Evolutionary conservation across 2,329 filamentous ascomycete species (phyloP), one percentile per base, ranked within the genome.

Genomic region (Colletotrichum spaethianum): DNA sequence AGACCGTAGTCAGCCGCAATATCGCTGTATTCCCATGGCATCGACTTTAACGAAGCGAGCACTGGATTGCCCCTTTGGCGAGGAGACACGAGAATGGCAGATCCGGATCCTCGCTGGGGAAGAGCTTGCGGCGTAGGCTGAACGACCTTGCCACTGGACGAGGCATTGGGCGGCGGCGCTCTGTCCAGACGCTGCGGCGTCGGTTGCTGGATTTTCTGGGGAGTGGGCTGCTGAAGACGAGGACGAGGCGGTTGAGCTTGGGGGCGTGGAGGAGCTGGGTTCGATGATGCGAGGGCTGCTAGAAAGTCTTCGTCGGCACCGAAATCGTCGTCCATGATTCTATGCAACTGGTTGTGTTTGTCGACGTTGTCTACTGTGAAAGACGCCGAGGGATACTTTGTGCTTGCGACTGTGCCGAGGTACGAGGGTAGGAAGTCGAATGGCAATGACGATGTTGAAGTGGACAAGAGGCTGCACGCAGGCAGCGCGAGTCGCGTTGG

Each of bases 1-100:
- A 98, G 86, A 11, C 96, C 93, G 81, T 97, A 99, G 83, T 99
- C 96, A 40, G 96, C 94, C 1, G 93, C 92, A n/a, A 98, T 98
- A 78, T 98, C 96, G 73, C 94, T 95, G 82, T 98, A 98, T 82
- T 99, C 96, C 96, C 96, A 99, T 0, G 95, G 90, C 70, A 97
- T 87, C 1, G 93, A 92, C 72, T 93, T 92, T 77, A 99, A 90
- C 81, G 92, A 91, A 65, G 94, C 93, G 38, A 99, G 85, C 61
- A 98, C 93, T 0, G 96, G 96, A 77, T 99, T 99, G 73, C 96
- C 96, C 82, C 97, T 97, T 82, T 99, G 95, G 50, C 95, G 91
- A 20, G 94, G 93, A 44, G 95, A 98, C 38, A 98, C 95, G 26
- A 97, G 88, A 75, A 98, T 97, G 6, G 93, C 91, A 20, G 93